These are phyloP conservation scores for Rhodotorula diobovata DNA, from an alignment of 768 basidiomycete species.

Conservation along the genomic window DNA sequence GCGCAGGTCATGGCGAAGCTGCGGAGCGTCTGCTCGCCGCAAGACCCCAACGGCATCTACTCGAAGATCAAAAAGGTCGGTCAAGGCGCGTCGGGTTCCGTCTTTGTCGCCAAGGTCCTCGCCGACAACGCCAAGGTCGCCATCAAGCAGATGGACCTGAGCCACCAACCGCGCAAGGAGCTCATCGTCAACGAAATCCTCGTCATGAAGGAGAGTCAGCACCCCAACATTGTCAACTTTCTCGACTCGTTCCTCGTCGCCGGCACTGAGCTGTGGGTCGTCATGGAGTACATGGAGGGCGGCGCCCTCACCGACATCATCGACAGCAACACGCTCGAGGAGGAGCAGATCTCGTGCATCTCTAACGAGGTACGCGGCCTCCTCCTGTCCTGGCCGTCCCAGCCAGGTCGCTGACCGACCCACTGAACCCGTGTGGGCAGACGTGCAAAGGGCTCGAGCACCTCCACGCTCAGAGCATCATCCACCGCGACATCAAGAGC, in stretches of 20 bases:
- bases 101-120: constrained; percentile 93
- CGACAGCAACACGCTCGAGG: constrained; percentile 89
- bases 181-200: constrained; percentile 97
- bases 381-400: neutral
- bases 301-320: constrained; percentile 96
- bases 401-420: constrained; percentile 55
- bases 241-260: constrained; percentile 82
- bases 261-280: constrained; percentile 96
- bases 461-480: constrained; percentile 88
- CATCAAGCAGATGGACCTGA: constrained; percentile 94
- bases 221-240: constrained; percentile 83
- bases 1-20: constrained; percentile 98
- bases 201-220: constrained; percentile 98
- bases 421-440: constrained; percentile 72
- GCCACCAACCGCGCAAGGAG: constrained; percentile 81
- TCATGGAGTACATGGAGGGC: constrained; percentile 95
- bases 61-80: constrained; percentile 98
- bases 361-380: constrained; percentile 68
- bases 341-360: constrained; percentile 71
- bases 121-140: constrained; percentile 83
- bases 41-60: constrained; percentile 84
- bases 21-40: constrained; percentile 73
- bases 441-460: constrained; percentile 94
- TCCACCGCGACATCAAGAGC: constrained; percentile 91
- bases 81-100: constrained; percentile 95